Percentiles rank a stretch among this genome's conserved stretches.
Conservation (phyloP, 2,329 filamentous ascomycete species). For the Sporothrix schenckii region DNA sequence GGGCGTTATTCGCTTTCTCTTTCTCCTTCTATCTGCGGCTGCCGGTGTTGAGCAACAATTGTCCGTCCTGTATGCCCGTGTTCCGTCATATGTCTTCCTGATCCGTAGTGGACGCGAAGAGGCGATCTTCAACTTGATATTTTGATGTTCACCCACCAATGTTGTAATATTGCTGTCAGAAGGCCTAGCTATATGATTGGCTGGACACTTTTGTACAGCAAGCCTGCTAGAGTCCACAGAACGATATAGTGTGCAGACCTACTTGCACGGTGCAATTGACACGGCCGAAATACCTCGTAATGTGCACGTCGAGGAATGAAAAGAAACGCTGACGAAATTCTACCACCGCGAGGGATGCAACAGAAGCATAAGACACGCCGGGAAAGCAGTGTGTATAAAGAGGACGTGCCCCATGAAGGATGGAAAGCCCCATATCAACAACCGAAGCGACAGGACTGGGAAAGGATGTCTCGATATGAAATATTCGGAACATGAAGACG, state of each 20-base stretch:
- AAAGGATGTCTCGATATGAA: background rate
- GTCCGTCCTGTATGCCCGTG: background rate
- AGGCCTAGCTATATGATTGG: constrained; percentile 7
- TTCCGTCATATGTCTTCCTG: constrained; percentile 6
- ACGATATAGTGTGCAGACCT: constrained; percentile 1
- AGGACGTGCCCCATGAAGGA: background rate
- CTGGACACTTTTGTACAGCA: background rate
- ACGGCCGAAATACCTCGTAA: background rate
- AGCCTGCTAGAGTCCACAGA: constrained; percentile 1
- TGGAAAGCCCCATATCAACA: background rate
- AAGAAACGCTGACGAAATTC: background rate
- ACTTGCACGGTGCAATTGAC: background rate
- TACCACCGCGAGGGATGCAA: background rate
- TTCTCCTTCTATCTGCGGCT: background rate
- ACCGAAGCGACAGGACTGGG: constrained; percentile 1
- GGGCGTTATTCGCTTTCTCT: background rate
- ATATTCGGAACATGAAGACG: background rate
- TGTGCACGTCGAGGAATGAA: background rate
- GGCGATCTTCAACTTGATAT: constrained; percentile 6
- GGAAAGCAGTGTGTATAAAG: background rate
- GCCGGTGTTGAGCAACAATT: background rate
- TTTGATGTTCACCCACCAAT: background rate
- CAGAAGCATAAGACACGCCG: background rate
- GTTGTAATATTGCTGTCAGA: background rate
- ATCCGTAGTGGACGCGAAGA: background rate